Conservation (phyloP, 1,139 yeast genomes). For the Yamadazyma siamensis region DNA sequence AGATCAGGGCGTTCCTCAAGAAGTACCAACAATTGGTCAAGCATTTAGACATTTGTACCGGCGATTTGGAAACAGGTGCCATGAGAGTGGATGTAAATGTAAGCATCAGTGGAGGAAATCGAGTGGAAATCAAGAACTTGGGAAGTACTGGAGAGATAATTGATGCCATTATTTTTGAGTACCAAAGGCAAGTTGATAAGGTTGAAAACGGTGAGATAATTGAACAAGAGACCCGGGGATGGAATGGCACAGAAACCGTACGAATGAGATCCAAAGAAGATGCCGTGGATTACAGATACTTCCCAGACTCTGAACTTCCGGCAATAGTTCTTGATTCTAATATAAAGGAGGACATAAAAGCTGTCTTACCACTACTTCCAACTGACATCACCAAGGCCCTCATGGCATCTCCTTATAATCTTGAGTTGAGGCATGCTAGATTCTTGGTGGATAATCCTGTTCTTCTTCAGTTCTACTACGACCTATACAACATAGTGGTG, state of each 20-base stretch:
- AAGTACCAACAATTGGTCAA: constrained; percentile 74
- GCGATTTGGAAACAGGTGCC: constrained; percentile 92
- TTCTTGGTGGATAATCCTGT: constrained; percentile 48
- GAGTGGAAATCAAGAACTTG: constrained; percentile 87
- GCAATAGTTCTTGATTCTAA: constrained; percentile 42
- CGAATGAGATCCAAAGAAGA: constrained; percentile 74
- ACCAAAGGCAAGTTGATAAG: constrained; percentile 55
- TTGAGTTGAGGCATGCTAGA: constrained; percentile 70
- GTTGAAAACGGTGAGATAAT: constrained; percentile 35
- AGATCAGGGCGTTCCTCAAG: constrained; percentile 75
- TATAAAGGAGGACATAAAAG: constrained; percentile 32
- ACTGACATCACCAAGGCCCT: constrained; percentile 54
- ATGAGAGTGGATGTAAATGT: constrained; percentile 93
- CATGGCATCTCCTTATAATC: constrained; percentile 47
- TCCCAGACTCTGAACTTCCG: constrained; percentile 92
- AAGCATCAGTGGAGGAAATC: constrained; percentile 63
- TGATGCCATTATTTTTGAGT: constrained; percentile 76
- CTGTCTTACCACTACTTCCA: constrained; percentile 58
- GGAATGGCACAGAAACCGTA: constrained; percentile 75
- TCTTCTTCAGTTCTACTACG: constrained; percentile 50
- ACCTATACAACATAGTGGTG: constrained; percentile 31
- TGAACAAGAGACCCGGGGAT: constrained; percentile 79
- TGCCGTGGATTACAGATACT: constrained; percentile 82
- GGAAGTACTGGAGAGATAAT: constrained; percentile 80
- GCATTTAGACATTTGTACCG: constrained; percentile 72